Evolutionary conservation across 345 rosid genomes (phyloP).

Genomic region (Physaria fendleri): DNA sequence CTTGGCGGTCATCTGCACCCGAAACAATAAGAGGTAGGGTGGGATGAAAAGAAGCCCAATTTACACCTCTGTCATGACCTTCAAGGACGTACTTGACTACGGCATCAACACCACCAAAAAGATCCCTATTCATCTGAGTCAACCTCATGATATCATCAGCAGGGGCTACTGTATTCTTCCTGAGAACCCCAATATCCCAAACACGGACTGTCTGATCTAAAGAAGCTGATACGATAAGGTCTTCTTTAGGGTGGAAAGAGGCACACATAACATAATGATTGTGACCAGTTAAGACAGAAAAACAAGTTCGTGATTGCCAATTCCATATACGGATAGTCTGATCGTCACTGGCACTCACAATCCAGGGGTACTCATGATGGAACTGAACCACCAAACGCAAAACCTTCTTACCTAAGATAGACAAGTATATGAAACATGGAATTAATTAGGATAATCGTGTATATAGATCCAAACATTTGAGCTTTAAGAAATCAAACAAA

Average conservation of each 20-base stretch:
- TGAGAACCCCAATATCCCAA: slow-evolving; percentile 87
- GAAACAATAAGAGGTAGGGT: slow-evolving; percentile 79
- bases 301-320: slow-evolving; percentile 90
- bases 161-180: slow-evolving; percentile 77
- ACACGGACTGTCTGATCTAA: slow-evolving; percentile 86
- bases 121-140: slow-evolving; percentile 79
- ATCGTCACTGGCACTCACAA: slow-evolving; percentile 92
- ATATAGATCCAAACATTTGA: too few species aligned
- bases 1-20: slow-evolving; percentile 95
- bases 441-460: too few species aligned
- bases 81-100: slow-evolving; percentile 86
- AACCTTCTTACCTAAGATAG: too few species aligned
- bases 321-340: slow-evolving; percentile 93
- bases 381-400: slow-evolving; percentile 89
- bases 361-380: slow-evolving; percentile 91
- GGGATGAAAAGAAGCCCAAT: slow-evolving; percentile 95
- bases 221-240: slow-evolving; percentile 90
- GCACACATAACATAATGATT: slow-evolving; percentile 95
- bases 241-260: slow-evolving; percentile 82
- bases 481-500: too few species aligned
- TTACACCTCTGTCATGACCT: slow-evolving; percentile 94
- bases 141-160: slow-evolving; percentile 73
- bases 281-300: slow-evolving; percentile 81
- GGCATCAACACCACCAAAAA: slow-evolving; percentile 85
- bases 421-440: too few species aligned